Conservation (phyloP, 192 early-diverging fungal genomes). For the Backusella westeae region DNA sequence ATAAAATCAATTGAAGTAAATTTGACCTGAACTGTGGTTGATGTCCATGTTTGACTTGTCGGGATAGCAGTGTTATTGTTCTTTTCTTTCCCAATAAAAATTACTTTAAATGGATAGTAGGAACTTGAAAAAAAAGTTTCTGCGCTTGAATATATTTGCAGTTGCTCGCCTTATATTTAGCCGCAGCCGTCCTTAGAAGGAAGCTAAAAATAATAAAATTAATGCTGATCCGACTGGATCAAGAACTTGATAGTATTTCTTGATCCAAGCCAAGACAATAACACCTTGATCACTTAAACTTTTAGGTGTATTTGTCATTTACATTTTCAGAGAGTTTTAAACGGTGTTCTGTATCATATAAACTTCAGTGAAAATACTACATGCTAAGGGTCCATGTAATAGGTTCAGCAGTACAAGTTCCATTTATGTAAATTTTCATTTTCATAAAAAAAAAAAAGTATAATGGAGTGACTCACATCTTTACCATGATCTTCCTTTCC, state of each 20-base stretch:
- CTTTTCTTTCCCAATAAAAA: constrained; percentile 1
- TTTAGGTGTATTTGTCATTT: background rate
- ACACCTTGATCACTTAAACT: background rate
- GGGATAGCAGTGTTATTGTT: background rate
- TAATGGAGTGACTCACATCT: background rate
- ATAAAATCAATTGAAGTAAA: constrained; percentile 6
- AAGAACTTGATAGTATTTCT: background rate
- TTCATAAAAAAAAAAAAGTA: background rate
- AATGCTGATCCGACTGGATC: constrained; percentile 3
- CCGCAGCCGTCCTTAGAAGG: background rate
- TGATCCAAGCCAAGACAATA: background rate
- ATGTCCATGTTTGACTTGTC: background rate
- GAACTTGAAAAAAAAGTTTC: background rate
- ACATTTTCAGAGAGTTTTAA: background rate
- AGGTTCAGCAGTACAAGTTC: background rate
- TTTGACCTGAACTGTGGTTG: background rate
- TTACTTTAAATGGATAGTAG: background rate
- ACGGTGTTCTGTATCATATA: background rate
- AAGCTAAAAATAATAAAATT: background rate
- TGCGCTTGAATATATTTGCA: background rate
- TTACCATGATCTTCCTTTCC: background rate
- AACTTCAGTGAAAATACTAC: background rate
- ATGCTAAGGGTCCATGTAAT: background rate
- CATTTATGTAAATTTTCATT: constrained; percentile 1
- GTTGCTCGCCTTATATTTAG: background rate